Conservation (phyloP, 2,329 filamentous ascomycete genomes). For the Nigrospora oryzae region DNA sequence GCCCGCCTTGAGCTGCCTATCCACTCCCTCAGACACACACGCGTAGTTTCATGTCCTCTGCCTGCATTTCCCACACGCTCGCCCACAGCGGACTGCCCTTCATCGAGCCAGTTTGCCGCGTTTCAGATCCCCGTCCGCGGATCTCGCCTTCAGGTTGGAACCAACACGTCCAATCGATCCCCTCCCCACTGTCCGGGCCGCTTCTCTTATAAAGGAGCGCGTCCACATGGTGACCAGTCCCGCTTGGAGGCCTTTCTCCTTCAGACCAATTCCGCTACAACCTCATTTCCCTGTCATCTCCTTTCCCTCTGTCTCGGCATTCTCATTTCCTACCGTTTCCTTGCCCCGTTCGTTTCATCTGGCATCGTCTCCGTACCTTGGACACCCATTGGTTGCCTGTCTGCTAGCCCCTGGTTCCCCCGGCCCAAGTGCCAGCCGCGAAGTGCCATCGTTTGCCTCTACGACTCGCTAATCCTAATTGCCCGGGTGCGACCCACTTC, state of each 20-base stretch:
- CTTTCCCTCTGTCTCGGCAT: constrained; percentile 18
- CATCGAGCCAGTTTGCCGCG: constrained; percentile 17
- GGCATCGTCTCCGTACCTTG: constrained; percentile 5
- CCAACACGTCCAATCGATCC: constrained; percentile 31
- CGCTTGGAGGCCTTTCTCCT: constrained; percentile 17
- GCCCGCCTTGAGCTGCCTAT: constrained; percentile 28
- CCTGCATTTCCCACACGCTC: constrained; percentile 21
- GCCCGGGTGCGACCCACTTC: neutral
- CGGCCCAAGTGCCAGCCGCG: neutral
- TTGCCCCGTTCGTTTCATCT: constrained; percentile 21
- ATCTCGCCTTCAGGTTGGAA: constrained; percentile 26
- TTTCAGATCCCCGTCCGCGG: constrained; percentile 25
- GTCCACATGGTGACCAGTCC: constrained; percentile 23
- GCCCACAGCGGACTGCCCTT: constrained; percentile 19
- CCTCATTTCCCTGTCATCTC: constrained; percentile 17
- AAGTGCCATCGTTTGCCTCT: neutral
- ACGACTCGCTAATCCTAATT: neutral
- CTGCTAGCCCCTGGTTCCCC: neutral
- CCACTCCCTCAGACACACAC: constrained; percentile 39
- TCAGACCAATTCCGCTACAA: constrained; percentile 21
- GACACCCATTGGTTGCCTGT: neutral
- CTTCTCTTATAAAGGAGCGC: constrained; percentile 23
- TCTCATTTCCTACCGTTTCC: constrained; percentile 14
- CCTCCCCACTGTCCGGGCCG: constrained; percentile 26
- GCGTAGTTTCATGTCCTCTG: constrained; percentile 40